Conservation (phyloP, 129 eudicot species). For the Ambrosia trifida region DNA sequence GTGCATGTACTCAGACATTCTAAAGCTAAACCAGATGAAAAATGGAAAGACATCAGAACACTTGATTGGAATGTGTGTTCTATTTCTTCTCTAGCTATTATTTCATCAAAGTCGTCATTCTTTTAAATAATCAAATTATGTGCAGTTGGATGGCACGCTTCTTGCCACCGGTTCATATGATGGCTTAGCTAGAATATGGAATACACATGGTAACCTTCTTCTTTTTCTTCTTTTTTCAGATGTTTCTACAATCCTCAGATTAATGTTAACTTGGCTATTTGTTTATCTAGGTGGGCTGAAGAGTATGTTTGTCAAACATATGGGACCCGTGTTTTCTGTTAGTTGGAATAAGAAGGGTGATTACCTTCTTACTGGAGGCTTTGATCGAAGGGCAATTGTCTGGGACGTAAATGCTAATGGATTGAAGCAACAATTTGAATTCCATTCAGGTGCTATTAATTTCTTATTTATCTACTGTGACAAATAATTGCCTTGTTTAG, state of each 20-base stretch:
- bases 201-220: constrained; percentile 37
- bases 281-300: constrained; percentile 44
- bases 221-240: neutral
- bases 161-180: constrained; percentile 66
- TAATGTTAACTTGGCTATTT: constrained; percentile 14
- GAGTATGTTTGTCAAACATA: constrained; percentile 46
- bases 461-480: neutral
- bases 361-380: constrained; percentile 57
- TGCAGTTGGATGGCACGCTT: constrained; percentile 60
- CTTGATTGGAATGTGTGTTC: constrained; percentile 70
- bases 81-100: constrained; percentile 4
- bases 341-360: constrained; percentile 67
- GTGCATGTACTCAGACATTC: constrained; percentile 46
- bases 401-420: constrained; percentile 48
- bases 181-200: constrained; percentile 70
- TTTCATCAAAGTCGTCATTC: neutral
- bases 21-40: constrained; percentile 34
- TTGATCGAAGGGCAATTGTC: constrained; percentile 48
- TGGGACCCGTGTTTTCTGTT: constrained; percentile 41
- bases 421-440: constrained; percentile 47
- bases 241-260: constrained; percentile 12
- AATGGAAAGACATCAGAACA: constrained; percentile 41
- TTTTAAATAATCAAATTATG: constrained; percentile 7
- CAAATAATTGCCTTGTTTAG: neutral
- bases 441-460: constrained; percentile 53